A percentile compares a stretch with the other conserved stretches of the same genome.
phyloP scores from a whole-genome alignment of 2,329 filamentous ascomycete genomes.

The Fusarium pseudocircinatum region DNA sequence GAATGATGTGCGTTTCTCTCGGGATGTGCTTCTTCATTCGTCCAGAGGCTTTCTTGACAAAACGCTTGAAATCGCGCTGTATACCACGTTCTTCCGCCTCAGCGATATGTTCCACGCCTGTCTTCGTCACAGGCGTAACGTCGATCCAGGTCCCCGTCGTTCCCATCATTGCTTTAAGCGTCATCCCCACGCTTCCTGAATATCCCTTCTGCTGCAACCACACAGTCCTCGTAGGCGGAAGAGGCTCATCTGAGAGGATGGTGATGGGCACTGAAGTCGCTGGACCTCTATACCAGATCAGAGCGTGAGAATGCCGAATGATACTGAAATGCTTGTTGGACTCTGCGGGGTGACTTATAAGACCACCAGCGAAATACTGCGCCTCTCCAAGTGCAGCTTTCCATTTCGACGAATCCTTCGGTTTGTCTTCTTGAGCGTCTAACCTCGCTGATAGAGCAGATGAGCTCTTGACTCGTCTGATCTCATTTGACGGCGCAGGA shows the following conservation, averaged over 20 bases:
- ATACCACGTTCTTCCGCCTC: conserved; percentile 70
- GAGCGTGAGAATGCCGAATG: conserved; percentile 70
- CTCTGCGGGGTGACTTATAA: conserved; percentile 70
- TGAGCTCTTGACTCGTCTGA: conserved; percentile 48
- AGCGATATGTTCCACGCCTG: conserved; percentile 59
- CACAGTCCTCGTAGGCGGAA: conserved; percentile 67
- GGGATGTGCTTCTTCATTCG: conserved; percentile 58
- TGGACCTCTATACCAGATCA: conserved; percentile 74
- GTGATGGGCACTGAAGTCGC: conserved; percentile 71
- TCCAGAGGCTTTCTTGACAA: conserved; percentile 64
- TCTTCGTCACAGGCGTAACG: conserved; percentile 67
- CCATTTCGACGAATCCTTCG: conserved; percentile 49
- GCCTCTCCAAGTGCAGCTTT: conserved; percentile 65
- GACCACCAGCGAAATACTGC: conserved; percentile 71
- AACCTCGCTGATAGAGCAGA: conserved; percentile 40
- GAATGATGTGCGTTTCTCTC: conserved; percentile 71
- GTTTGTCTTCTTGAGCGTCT: conserved; percentile 11
- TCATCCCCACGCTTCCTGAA: conserved; percentile 75
- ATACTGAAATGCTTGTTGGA: conserved; percentile 74
- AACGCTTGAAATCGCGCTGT: conserved; percentile 74
- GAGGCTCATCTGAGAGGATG: conserved; percentile 66
- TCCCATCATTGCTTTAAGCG: conserved; percentile 69
- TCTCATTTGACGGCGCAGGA: conserved; percentile 32
- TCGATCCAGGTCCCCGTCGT: conserved; percentile 71
- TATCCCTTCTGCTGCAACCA: conserved; percentile 76